Base-by-base conservation (phyloP, 805 yeast species). In the Kazachstania bromeliacearum region DNA sequence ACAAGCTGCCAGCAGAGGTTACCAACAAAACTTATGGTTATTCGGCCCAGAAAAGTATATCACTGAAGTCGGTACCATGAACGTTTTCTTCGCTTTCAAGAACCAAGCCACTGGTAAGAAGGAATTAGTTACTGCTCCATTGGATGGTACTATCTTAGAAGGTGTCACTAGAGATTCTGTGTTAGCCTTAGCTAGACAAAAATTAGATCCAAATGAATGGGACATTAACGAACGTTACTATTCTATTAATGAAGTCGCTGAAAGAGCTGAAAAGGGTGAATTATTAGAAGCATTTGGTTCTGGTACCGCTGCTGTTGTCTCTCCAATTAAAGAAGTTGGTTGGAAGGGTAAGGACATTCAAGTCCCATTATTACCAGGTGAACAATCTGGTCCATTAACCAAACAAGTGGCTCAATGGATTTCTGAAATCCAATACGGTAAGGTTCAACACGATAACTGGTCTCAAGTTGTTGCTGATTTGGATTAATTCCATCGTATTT, bases 1-100 rank as follows among this genome's bases (percentile, higher is more conserved):
- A 50, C 80, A 84, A 65, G 96, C 97, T 35, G 95, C 95, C 38
- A 55, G 69, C 17, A 77, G 88, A 63, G 98, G 98, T 30, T 88
- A 77, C 69, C 94, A 85, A 61, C 97, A 92, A 66, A 89, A 89
- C 70, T 68, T 89, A 60, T 89, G 97, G 98, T 70, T 89, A 53
- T 89, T 89, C 53, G 96, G 96, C 43, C 85, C 82, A 39, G 89
- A 89, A 59, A 75, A 77, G 51, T 60, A 75, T 60, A 76, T 89
- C 52, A 89, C 97, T 48, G 97, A 89, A 68, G 97, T 85, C 39
- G 98, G 98, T 47, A 87, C 97, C 40, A 92, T 89, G 97, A 89
- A 89, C 64, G 89, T 73, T 31, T 89, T 92, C 67, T 78, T 83
- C 52, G 96, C 77, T 23, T 85, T 89, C 70, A 66, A 80, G 61